Percentiles rank a stretch among this genome's conserved stretches.
phyloP scores from a whole-genome alignment of 1,139 yeast genomes.

The Magnusiomyces sp. region DNA sequence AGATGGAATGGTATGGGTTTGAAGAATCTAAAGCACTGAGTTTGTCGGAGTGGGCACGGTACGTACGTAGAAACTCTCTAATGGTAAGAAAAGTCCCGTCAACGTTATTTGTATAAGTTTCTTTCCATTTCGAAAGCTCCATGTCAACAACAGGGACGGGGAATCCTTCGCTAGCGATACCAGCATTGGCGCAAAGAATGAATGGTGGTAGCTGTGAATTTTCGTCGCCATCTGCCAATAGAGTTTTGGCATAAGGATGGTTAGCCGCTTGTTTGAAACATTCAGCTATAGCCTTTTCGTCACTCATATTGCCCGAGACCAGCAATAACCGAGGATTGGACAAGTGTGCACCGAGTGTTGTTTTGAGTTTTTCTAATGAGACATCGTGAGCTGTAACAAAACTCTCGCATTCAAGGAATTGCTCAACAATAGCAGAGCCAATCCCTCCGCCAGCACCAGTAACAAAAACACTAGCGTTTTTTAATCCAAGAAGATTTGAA shows the following conservation, averaged over 20 bases:
- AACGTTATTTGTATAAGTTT: conserved; percentile 6
- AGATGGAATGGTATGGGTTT: too few species aligned
- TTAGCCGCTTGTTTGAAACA: background rate
- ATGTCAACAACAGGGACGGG: conserved; percentile 1
- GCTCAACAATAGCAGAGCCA: conserved; percentile 5
- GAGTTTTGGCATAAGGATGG: background rate
- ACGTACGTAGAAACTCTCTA: conserved; percentile 2
- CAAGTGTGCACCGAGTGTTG: background rate
- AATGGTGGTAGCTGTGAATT: conserved; percentile 1
- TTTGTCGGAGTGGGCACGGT: background rate
- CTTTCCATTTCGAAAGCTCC: conserved; percentile 1
- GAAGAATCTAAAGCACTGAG: background rate
- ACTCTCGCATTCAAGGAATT: conserved; percentile 4
- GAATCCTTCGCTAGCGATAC: conserved; percentile 2
- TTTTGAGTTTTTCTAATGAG: background rate
- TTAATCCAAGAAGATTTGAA: too few species aligned
- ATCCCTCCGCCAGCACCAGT: conserved; percentile 8
- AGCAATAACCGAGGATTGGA: background rate
- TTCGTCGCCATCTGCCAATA: background rate
- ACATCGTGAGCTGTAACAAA: background rate
- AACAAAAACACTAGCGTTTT: conserved; percentile 1
- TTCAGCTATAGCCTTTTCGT: background rate
- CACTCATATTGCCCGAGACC: background rate
- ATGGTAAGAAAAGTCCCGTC: conserved; percentile 6
- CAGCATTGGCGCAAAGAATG: conserved; percentile 4